Conservation (phyloP, 164 flowering plant genomes). For the Protea cynaroides region DNA sequence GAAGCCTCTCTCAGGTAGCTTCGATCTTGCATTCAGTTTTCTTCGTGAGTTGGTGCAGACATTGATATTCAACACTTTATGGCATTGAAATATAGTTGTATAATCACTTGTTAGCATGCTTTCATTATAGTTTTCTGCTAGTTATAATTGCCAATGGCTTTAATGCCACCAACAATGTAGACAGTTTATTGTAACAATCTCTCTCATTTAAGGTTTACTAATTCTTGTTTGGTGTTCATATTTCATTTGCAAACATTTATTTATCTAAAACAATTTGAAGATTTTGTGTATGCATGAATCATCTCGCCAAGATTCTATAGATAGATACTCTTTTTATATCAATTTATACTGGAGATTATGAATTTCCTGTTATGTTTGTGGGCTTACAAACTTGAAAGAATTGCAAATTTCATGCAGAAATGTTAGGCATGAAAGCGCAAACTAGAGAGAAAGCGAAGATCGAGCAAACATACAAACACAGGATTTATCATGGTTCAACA, state of each 20-base stretch:
- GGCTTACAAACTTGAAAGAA: constrained; percentile 54
- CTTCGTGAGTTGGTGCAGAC: background rate
- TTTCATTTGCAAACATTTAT: background rate
- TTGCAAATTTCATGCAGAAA: constrained; percentile 60
- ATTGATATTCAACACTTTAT: background rate
- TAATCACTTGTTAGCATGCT: no score
- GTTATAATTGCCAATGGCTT: no score
- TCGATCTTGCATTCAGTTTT: background rate
- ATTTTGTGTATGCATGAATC: no score
- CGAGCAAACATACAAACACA: no score
- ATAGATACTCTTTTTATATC: background rate
- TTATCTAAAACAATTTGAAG: background rate
- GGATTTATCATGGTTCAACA: no score
- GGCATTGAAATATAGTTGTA: no score
- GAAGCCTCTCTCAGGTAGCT: constrained; percentile 65
- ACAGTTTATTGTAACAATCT: background rate
- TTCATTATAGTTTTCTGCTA: no score
- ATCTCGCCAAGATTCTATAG: no score
- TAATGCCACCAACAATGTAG: no score
- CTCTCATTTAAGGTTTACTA: no score
- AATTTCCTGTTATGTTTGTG: constrained; percentile 11
- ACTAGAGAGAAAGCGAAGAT: no score
- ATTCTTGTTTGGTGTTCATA: background rate
- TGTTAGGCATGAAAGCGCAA: no score
- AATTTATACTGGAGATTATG: background rate